Base-by-base conservation (phyloP, 805 yeast species). In the Millerozyma acaciae region DNA sequence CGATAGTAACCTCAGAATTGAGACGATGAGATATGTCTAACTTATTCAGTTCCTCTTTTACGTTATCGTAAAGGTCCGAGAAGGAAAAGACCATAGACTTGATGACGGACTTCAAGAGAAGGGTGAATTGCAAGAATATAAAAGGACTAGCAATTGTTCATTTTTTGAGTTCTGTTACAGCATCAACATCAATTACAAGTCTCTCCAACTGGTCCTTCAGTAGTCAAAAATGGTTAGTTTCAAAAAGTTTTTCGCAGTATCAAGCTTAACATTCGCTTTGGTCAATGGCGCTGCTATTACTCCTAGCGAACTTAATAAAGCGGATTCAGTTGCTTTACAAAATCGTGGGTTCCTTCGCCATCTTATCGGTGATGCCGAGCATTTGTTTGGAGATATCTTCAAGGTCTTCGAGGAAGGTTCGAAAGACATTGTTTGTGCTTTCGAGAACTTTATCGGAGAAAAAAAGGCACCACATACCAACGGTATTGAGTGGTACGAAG, bases 401-500 rank as follows among this genome's bases (percentile, higher is more conserved):
- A 16, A 26, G 12, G n/a, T 26, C 7, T 8, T 26, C 29, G 8
- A 8, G 6, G 17, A 14, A 6, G 20, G 17, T 8, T 13, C 19
- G 16, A 26, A 26, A 15, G 20, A 16, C 6, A 10, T 26, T 13
- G 19, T 15, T 13, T 26, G 29, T 16, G 20, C 15, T 8, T 26
- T 26, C 16, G 29, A 26, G 5, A n/a, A 26, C 10, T 26, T 26
- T 18, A 13, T 15, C 10, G 29, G 29, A 14, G 16, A 9, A 7
- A 8, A 14, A 6, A 8, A 26, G 15, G 16, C 10, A 14, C 29
- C 29, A 15, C 16, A 26, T 13, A 26, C 29, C 19, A 26, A 26
- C n/a, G 29, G 29, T 5, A 26, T 26, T 8, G 29, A 26, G 29
- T 26, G 29, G 29, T 26, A 26, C 17, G 29, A 26, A 14, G 29